Evolutionary conservation across 2,329 filamentous ascomycete genomes (phyloP).

Genomic region (Proliferodiscus dingleyae): DNA sequence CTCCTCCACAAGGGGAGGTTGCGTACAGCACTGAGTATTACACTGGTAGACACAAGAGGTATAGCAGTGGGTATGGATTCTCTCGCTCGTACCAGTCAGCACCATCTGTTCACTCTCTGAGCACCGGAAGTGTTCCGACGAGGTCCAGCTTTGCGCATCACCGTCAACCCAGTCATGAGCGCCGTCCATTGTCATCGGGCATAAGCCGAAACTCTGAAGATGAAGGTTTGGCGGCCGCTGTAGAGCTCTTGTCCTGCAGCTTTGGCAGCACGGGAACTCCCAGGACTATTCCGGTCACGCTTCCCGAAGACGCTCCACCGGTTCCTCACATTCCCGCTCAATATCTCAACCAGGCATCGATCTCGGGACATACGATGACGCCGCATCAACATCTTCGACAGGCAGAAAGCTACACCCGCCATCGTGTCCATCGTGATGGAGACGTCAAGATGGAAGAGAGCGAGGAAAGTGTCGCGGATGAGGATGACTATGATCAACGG

Average conservation of each 20-base stretch:
- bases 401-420: slow-evolving; percentile 60
- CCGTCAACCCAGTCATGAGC: slow-evolving; percentile 71
- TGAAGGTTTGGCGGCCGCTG: slow-evolving; percentile 78
- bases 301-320: slow-evolving; percentile 72
- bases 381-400: slow-evolving; percentile 53
- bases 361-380: slow-evolving; percentile 56
- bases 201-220: slow-evolving; percentile 75
- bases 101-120: slow-evolving; percentile 48
- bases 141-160: slow-evolving; percentile 41
- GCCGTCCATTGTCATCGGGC: slow-evolving; percentile 74
- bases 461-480: slow-evolving; percentile 57
- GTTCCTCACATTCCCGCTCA: slow-evolving; percentile 82
- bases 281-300: slow-evolving; percentile 58
- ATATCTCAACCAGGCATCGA: slow-evolving; percentile 59
- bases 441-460: slow-evolving; percentile 67
- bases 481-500: slow-evolving; percentile 57
- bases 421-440: slow-evolving; percentile 48
- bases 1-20: slow-evolving; percentile 63
- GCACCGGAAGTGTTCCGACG: slow-evolving; percentile 47
- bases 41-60: slow-evolving; percentile 48
- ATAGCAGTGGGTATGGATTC: slow-evolving; percentile 53
- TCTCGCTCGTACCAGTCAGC: slow-evolving; percentile 79
- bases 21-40: slow-evolving; percentile 40
- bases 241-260: slow-evolving; percentile 85
- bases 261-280: slow-evolving; percentile 62